phyloP scores from a whole-genome alignment of 371 early-diverging fungal species.

The Mortierella sp. region DNA sequence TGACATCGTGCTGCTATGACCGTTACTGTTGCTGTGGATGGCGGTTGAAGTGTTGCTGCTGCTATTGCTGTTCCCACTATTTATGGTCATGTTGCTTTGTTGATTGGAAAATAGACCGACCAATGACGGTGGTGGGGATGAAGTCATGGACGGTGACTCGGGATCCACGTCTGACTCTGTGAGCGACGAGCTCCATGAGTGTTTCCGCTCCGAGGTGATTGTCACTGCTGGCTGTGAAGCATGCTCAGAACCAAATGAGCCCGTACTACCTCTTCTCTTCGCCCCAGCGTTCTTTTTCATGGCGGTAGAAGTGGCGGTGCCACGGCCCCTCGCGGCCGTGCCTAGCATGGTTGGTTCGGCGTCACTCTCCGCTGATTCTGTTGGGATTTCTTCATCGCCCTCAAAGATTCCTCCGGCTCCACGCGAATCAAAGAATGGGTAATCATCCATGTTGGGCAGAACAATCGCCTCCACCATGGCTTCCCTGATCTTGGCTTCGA shows the following conservation, averaged over 20 bases:
- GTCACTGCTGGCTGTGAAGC: slow-evolving; percentile 12
- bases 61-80: too few species aligned
- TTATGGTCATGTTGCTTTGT: slow-evolving; percentile 10
- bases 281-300: neutral
- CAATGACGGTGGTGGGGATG: slow-evolving; percentile 2
- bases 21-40: slow-evolving; percentile 11
- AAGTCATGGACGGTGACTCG: slow-evolving; percentile 13
- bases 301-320: neutral
- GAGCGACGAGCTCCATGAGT: slow-evolving; percentile 39
- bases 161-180: slow-evolving; percentile 46
- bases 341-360: slow-evolving; percentile 16
- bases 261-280: slow-evolving; percentile 32
- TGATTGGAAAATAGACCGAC: slow-evolving; percentile 17
- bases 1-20: slow-evolving; percentile 7
- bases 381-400: slow-evolving; percentile 52
- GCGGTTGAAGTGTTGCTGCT: too few species aligned
- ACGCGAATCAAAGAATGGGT: slow-evolving; percentile 79
- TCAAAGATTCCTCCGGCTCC: slow-evolving; percentile 76
- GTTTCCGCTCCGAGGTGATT: slow-evolving; percentile 10
- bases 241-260: slow-evolving; percentile 35
- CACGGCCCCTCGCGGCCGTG: slow-evolving; percentile 13
- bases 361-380: slow-evolving; percentile 34
- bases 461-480: slow-evolving; percentile 84
- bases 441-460: slow-evolving; percentile 92
- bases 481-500: slow-evolving; percentile 86